Percentiles rank a stretch among this genome's conserved stretches.
phyloP scores from a whole-genome alignment of 2,329 filamentous ascomycete genomes.

The Alternaria sp. region DNA sequence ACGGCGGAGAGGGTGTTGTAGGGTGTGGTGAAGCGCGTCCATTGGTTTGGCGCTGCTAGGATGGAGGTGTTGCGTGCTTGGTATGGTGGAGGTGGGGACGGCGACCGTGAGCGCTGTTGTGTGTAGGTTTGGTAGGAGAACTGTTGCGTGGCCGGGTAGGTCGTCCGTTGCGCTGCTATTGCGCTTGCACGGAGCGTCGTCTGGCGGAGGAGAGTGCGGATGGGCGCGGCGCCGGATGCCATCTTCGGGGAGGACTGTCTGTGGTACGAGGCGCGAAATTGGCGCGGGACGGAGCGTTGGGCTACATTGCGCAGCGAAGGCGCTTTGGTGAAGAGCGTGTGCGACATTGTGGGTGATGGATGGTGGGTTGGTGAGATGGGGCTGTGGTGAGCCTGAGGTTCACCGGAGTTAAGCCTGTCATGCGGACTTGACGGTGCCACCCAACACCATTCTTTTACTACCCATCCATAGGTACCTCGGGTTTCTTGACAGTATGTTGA shows the following conservation, averaged over 20 bases:
- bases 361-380: constrained; percentile 9
- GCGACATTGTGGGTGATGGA: constrained; percentile 20
- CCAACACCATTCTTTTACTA: background rate
- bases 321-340: constrained; percentile 18
- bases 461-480: background rate
- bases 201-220: constrained; percentile 39
- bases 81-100: constrained; percentile 34
- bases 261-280: constrained; percentile 17
- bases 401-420: constrained; percentile 14
- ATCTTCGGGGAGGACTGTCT: constrained; percentile 28
- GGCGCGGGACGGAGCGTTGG: constrained; percentile 14
- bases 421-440: background rate
- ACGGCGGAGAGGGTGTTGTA: constrained; percentile 37
- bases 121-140: constrained; percentile 17
- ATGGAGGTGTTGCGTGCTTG: constrained; percentile 32
- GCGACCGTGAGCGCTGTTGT: constrained; percentile 28
- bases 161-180: constrained; percentile 29
- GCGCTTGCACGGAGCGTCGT: constrained; percentile 33
- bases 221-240: constrained; percentile 29
- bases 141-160: constrained; percentile 28
- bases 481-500: background rate
- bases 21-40: constrained; percentile 43
- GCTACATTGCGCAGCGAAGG: constrained; percentile 15
- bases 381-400: constrained; percentile 22
- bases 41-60: constrained; percentile 32